These are phyloP conservation scores for Hymenotorrendiella dingleyae DNA, from an alignment of 2,329 filamentous ascomycete species.

Conservation along the genomic window DNA sequence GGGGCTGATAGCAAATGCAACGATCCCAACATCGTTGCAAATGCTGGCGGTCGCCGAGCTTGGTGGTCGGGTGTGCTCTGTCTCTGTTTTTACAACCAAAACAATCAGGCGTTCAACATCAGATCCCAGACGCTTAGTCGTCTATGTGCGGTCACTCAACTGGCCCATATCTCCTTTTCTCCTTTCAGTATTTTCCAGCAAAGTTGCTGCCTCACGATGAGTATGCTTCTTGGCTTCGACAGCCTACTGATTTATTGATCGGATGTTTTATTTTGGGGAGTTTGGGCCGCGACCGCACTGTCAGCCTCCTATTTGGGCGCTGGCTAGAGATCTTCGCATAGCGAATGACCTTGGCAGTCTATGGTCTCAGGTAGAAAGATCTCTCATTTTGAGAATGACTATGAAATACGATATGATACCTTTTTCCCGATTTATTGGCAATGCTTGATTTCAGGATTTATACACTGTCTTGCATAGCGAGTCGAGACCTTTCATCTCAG, in stretches of 20 bases:
- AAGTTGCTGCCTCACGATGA: conserved; percentile 17
- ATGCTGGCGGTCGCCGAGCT: conserved; percentile 43
- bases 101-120: conserved; percentile 72
- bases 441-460: background rate
- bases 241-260: too few relatives aligned
- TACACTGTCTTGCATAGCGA: background rate
- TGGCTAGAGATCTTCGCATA: too few relatives aligned
- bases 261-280: background rate
- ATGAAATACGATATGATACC: conserved; percentile 4
- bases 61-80: conserved; percentile 64
- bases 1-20: conserved; percentile 37
- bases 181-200: conserved; percentile 19
- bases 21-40: conserved; percentile 68
- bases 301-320: background rate
- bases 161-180: conserved; percentile 42
- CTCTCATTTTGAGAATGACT: background rate
- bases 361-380: conserved; percentile 13
- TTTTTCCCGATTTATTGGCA: background rate
- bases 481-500: background rate
- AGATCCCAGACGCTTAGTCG: conserved; percentile 60
- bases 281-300: conserved; percentile 1
- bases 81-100: conserved; percentile 82
- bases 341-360: conserved; percentile 2
- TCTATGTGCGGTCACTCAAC: conserved; percentile 62
- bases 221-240: background rate